These are phyloP conservation scores for Elsinoe fawcettii DNA, from an alignment of 2,329 filamentous ascomycete genomes.

Conservation along the genomic window DNA sequence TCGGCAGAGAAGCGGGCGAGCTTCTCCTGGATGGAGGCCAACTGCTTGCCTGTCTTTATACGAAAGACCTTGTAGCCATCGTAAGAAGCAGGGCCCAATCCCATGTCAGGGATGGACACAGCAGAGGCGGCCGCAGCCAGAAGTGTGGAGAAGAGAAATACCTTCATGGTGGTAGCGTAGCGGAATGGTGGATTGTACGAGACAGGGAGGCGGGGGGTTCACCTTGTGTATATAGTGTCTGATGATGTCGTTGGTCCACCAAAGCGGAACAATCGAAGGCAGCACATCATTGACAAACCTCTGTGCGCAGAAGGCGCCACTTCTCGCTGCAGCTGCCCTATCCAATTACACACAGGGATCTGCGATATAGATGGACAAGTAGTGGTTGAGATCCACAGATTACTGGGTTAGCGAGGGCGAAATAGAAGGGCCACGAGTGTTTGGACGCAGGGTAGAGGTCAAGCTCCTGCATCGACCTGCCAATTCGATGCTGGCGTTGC, in stretches of 20 bases:
- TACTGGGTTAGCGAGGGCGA: not conserved
- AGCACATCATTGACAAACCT: not conserved
- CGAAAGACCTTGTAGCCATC: constrained; percentile 12
- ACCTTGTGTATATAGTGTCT: not conserved
- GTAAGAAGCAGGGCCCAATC: not conserved
- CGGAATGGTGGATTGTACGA: not conserved
- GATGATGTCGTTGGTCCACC: constrained; percentile 21
- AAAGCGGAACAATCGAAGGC: not conserved
- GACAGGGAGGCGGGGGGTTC: not conserved
- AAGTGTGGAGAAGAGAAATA: not conserved
- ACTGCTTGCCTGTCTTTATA: constrained; percentile 10
- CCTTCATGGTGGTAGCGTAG: not conserved
- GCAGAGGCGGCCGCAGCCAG: constrained; percentile 7
- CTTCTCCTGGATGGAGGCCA: not conserved
- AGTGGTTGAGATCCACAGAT: constrained; percentile 5
- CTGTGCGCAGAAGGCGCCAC: not conserved
- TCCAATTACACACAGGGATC: not conserved
- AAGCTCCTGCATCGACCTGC: constrained; percentile 1
- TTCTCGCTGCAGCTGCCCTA: not conserved
- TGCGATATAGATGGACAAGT: constrained; percentile 9
- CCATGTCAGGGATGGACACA: constrained; percentile 11
- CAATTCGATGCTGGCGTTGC: constrained; percentile 5
- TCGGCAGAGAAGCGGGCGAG: constrained; percentile 19
- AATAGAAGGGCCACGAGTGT: not conserved
- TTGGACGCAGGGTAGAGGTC: not conserved